Percentiles rank a stretch among this genome's conserved stretches.
Conservation (phyloP, 2,329 filamentous ascomycete genomes). For the Falciphora oryzae region DNA sequence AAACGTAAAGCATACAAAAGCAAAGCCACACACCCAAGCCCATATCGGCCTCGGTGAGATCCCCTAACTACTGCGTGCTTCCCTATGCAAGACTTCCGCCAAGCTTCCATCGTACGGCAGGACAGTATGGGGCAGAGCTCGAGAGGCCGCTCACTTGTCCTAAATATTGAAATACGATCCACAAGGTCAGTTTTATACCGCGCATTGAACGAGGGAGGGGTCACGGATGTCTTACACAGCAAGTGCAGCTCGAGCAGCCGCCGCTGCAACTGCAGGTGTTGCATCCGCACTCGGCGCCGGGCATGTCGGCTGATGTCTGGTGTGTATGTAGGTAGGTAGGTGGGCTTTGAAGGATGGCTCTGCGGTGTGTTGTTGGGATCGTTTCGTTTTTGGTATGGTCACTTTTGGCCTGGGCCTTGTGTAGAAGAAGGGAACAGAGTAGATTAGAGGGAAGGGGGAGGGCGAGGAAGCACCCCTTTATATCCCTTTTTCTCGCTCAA, state of each 20-base stretch:
- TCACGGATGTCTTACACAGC: slow-evolving; percentile 10
- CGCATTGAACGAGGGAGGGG: too few relatives aligned
- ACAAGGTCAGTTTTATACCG: neutral
- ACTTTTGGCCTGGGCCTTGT: neutral
- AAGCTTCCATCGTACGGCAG: neutral
- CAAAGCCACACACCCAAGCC: too few relatives aligned
- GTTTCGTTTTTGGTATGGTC: too few relatives aligned
- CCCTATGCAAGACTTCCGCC: neutral
- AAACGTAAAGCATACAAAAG: too few relatives aligned
- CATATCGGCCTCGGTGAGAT: neutral
- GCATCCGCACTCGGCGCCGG: slow-evolving; percentile 11
- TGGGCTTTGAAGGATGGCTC: neutral
- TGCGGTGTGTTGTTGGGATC: too few relatives aligned
- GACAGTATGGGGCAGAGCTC: too few relatives aligned
- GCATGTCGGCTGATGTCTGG: slow-evolving; percentile 6
- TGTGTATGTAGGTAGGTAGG: neutral
- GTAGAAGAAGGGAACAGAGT: neutral
- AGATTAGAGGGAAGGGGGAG: neutral
- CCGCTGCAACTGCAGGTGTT: slow-evolving; percentile 9
- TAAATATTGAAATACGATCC: neutral
- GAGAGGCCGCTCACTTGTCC: neutral
- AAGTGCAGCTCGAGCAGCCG: slow-evolving; percentile 10
- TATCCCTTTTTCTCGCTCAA: neutral
- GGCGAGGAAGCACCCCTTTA: neutral
- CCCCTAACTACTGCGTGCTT: neutral